These are phyloP conservation scores for Venturia pyrina DNA, from an alignment of 2,329 filamentous ascomycete genomes.

Conservation along the genomic window DNA sequence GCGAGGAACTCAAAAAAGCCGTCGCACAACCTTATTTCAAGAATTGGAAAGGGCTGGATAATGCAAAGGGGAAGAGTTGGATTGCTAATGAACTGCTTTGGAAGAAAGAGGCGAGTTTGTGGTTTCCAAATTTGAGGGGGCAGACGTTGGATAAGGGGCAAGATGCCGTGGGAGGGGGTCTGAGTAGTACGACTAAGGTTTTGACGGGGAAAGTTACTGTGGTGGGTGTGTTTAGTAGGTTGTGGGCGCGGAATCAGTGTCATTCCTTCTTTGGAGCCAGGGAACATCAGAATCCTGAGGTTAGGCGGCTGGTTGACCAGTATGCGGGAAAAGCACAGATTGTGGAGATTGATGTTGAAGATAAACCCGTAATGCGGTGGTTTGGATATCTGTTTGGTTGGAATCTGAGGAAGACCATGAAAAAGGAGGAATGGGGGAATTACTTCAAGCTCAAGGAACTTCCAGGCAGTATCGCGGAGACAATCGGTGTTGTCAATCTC, in stretches of 20 bases:
- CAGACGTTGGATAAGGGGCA: constrained; percentile 48
- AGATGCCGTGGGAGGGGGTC: constrained; percentile 23
- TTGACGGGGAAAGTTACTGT: constrained; percentile 66
- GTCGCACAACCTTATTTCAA: constrained; percentile 87
- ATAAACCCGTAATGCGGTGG: constrained; percentile 57
- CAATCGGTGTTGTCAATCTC: constrained; percentile 65
- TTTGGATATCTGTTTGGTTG: constrained; percentile 46
- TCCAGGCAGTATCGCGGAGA: constrained; percentile 45
- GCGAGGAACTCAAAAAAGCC: constrained; percentile 67
- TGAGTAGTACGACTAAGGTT: constrained; percentile 56
- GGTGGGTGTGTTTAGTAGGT: constrained; percentile 69
- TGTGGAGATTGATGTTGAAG: constrained; percentile 82
- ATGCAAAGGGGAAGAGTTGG: constrained; percentile 84
- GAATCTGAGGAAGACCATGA: constrained; percentile 37
- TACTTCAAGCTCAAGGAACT: constrained; percentile 51
- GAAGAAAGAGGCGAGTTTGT: constrained; percentile 69
- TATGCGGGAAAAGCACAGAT: constrained; percentile 53
- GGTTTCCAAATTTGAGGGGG: constrained; percentile 87
- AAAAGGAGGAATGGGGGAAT: constrained; percentile 42
- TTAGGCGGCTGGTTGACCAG: constrained; percentile 32
- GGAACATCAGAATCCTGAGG: constrained; percentile 49
- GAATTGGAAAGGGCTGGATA: constrained; percentile 77
- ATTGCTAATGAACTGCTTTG: constrained; percentile 77
- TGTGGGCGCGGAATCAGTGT: constrained; percentile 78
- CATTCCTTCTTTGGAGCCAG: constrained; percentile 57